phyloP scores from a whole-genome alignment of 1,139 yeast genomes.

The Pneumocystis oryctolagi region DNA sequence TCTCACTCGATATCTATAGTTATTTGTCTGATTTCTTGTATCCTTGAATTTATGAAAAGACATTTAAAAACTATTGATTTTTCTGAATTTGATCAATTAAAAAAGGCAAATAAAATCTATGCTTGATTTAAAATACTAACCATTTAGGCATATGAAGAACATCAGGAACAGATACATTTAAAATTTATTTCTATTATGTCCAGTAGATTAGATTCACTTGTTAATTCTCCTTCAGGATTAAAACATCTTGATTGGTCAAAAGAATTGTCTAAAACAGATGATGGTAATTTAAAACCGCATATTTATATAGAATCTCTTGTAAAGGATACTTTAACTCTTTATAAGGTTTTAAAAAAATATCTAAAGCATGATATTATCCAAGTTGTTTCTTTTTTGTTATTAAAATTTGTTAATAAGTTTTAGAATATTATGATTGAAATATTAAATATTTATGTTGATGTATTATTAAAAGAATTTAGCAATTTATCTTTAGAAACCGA shows the following conservation, averaged over 20 bases:
- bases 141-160: constrained; percentile 34
- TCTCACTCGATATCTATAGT: constrained; percentile 42
- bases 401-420: neutral
- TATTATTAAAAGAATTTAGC: neutral
- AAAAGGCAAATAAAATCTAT: constrained; percentile 13
- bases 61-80: constrained; percentile 14
- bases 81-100: constrained; percentile 7
- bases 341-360: constrained; percentile 45
- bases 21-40: constrained; percentile 26
- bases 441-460: neutral
- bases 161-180: constrained; percentile 49
- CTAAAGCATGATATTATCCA: constrained; percentile 20
- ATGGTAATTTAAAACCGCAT: constrained; percentile 27
- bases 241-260: constrained; percentile 23
- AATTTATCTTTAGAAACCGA: neutral
- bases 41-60: constrained; percentile 22
- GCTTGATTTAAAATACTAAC: constrained; percentile 31
- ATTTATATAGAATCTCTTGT: constrained; percentile 53
- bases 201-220: constrained; percentile 43
- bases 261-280: constrained; percentile 14
- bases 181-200: constrained; percentile 57
- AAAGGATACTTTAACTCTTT: constrained; percentile 49
- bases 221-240: constrained; percentile 31
- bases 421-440: neutral
- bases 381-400: neutral